Base-by-base conservation (phyloP, 805 yeast species). In the Ogataea saltuana region DNA sequence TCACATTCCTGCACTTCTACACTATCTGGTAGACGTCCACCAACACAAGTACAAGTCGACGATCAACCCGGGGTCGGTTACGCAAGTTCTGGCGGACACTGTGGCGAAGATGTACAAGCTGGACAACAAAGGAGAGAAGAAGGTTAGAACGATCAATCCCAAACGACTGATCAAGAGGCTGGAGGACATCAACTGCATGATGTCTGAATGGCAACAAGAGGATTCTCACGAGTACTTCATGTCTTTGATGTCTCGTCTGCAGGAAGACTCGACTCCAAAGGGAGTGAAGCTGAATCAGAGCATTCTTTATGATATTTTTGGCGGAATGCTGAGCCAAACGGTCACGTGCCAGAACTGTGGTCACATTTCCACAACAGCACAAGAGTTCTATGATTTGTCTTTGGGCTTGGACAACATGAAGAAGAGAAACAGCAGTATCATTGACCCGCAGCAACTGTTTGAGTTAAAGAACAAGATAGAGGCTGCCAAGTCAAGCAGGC, bases 141-240 rank as follows among this genome's bases (percentile, higher is more conserved):
- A 60, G 29, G 61, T 68, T 39, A 69, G 72, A 46, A 80, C 75
- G 56, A 71, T 88, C 41, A 85, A 85, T 65, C 98, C 96, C 8
- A 80, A 80, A 53, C 79, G 77, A 56, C 71, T 89, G 55, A 83
- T 87, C 45, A 72, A 73, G 39, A 74, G 88, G 51, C 69, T 87
- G 44, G 86, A 77, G 38, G 96, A 88, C 56, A 88, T 91, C 56
- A 89, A 89, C 64, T 88, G 96, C 61, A 87, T 88, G 96, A 88
- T 90, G 96, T 81, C 89, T 33, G 93, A 83, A 62, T 90, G 96
- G 96, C 90, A 88, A 65, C 99, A 93, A 64, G 98, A 93, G 65
- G 99, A 93, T 65, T 85, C 96, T 0, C 99, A 93, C 65, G 99
- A 93, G 66, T 93, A 90, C 67, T 88, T 85, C 63, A 90, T 90